Evolutionary conservation across 2,329 filamentous ascomycete genomes (phyloP), one percentile per base, ranked within the genome.

Genomic region (Beauveria rudraprayagi): DNA sequence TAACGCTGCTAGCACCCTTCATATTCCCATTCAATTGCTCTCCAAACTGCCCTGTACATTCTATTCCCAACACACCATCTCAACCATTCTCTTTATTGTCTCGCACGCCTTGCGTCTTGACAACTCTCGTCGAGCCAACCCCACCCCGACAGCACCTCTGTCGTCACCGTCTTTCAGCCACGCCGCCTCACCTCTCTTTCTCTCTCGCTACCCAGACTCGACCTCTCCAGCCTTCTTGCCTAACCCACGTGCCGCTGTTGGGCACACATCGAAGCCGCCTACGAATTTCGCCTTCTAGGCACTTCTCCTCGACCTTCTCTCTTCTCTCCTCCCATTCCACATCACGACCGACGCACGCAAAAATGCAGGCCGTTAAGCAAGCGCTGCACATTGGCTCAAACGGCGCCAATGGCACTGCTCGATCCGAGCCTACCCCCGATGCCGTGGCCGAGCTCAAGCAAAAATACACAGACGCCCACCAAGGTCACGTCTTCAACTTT

Each of bases 401-500:
- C 66, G 64, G 66, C 66, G 47, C 53, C 50, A 60, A 65, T 53
- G 56, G 52, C 51, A 68, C 69, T 48, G 70, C 77, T 30, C 73
- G 75, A 50, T 70, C 75, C 48, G 79, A 83, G 67, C 87, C 90
- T 62, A 82, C 83, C 43, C 74, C 83, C 62, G 83, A 90, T 65
- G 83, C 90, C 70, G 77, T 92, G 68, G 79, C 81, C 63, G 82
- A 85, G 60, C 77, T 96, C 67, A 88, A 93, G 76, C 79, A 81
- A 67, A 88, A 87, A 70, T 81, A 94, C 67, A 83, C 87, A 63
- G 86, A 92, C 62, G 83, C 89, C 2, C 92, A 97, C 73, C 87
- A 87, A 70, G 86, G 86, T 65, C 93, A 88, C 73, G 82, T 96
- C 43, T 87, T 94, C 64, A 82, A 87, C 62, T 97, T 78, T 77